These are phyloP conservation scores for Thalassia testudinum DNA, from an alignment of 116 monocot genomes.

Conservation along the genomic window DNA sequence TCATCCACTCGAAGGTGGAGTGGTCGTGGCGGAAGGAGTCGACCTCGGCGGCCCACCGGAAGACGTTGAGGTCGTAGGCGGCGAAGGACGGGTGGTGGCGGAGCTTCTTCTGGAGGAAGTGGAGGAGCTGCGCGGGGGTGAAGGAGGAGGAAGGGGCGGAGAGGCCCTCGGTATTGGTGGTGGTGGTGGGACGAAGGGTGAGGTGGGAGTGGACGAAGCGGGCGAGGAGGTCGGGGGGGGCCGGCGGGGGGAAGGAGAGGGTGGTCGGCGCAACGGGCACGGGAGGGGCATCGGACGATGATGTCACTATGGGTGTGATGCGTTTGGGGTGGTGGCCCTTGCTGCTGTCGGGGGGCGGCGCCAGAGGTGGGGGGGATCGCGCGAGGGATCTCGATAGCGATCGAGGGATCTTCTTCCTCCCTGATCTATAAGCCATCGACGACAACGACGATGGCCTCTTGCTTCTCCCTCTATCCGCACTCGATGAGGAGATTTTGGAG, in stretches of 20 bases:
- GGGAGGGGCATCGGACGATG: not conserved
- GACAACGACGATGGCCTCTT: too few species aligned
- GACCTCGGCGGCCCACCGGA: constrained; percentile 40
- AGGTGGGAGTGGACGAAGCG: constrained; percentile 21
- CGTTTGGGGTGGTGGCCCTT: not conserved
- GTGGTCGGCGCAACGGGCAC: not conserved
- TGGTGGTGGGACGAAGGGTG: constrained; percentile 6
- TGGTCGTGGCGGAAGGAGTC: constrained; percentile 48
- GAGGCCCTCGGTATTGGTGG: not conserved
- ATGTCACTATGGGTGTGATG: not conserved
- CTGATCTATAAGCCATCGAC: too few species aligned
- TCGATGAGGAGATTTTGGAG: too few species aligned
- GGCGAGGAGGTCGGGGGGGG: constrained; percentile 14
- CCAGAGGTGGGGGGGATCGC: not conserved
- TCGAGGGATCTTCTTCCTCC: constrained; percentile 5
- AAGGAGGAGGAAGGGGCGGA: constrained; percentile 5
- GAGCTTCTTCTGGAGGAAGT: constrained; percentile 29
- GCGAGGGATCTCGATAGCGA: constrained; percentile 5
- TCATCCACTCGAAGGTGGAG: constrained; percentile 31
- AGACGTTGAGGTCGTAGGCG: constrained; percentile 45
- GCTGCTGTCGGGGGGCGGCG: not conserved
- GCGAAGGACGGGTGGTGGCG: constrained; percentile 45
- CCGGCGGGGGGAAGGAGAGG: constrained; percentile 1
- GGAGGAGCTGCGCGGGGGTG: constrained; percentile 24
- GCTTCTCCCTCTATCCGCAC: too few species aligned